Conservation (phyloP, 2,329 filamentous ascomycete genomes). For the Pyrenophora seminiperda region DNA sequence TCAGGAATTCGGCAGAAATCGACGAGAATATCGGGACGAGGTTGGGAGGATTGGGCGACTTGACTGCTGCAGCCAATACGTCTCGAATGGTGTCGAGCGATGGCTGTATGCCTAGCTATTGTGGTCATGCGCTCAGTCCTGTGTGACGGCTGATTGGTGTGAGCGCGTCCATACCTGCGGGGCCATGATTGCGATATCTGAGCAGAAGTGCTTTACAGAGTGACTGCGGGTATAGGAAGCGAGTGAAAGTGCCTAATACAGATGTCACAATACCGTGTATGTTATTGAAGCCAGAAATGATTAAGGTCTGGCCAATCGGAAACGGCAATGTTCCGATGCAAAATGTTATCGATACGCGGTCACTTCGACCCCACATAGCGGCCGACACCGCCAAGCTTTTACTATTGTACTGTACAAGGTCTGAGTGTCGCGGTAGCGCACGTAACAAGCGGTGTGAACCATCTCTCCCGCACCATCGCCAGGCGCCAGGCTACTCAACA, state of each 20-base stretch:
- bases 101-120: slow-evolving; percentile 59
- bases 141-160: slow-evolving; percentile 7
- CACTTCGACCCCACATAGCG: slow-evolving; percentile 5
- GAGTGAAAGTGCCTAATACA: neutral
- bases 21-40: slow-evolving; percentile 82
- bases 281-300: slow-evolving; percentile 18
- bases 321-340: slow-evolving; percentile 6
- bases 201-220: slow-evolving; percentile 6
- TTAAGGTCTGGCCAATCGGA: slow-evolving; percentile 23
- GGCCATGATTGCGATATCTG: slow-evolving; percentile 23
- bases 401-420: neutral
- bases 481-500: neutral
- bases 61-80: slow-evolving; percentile 58
- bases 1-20: slow-evolving; percentile 89
- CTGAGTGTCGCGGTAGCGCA: slow-evolving; percentile 6
- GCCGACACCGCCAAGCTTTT: slow-evolving; percentile 2
- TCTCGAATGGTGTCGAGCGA: slow-evolving; percentile 65
- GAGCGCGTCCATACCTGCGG: slow-evolving; percentile 29
- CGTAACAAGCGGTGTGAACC: slow-evolving; percentile 11
- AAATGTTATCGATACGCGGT: slow-evolving; percentile 11
- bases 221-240: neutral
- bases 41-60: slow-evolving; percentile 67
- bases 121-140: slow-evolving; percentile 40
- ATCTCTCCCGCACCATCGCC: slow-evolving; percentile 2
- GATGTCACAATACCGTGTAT: slow-evolving; percentile 18